These are phyloP conservation scores for Euphorbia neoarborescens DNA, from an alignment of 441 rosid species.

Conservation along the genomic window DNA sequence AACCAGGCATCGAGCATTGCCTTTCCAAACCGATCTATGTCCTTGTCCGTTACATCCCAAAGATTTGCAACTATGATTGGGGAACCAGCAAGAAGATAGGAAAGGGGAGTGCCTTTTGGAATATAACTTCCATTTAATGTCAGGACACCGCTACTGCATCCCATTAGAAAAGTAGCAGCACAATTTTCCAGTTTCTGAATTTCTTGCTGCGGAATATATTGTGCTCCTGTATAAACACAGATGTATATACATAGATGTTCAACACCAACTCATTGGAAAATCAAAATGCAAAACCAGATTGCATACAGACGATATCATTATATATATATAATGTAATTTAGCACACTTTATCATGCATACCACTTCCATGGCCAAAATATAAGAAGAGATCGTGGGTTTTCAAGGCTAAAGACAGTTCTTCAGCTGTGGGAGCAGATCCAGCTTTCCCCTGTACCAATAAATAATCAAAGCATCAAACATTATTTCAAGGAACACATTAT, in stretches of 20 bases:
- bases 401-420: slow-evolving; percentile 66
- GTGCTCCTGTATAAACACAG: slow-evolving; percentile 51
- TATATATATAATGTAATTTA: background rate
- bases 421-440: slow-evolving; percentile 60
- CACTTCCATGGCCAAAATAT: slow-evolving; percentile 92
- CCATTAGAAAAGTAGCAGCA: slow-evolving; percentile 71
- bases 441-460: slow-evolving; percentile 58
- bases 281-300: background rate
- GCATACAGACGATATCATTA: background rate
- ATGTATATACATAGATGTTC: background rate
- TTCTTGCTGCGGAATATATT: slow-evolving; percentile 58
- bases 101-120: slow-evolving; percentile 71
- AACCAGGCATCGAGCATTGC: slow-evolving; percentile 80
- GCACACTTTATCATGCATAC: slow-evolving; percentile 31
- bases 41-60: slow-evolving; percentile 96
- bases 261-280: background rate
- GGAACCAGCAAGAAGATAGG: slow-evolving; percentile 74
- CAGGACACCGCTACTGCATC: slow-evolving; percentile 76
- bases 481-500: background rate
- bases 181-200: slow-evolving; percentile 68
- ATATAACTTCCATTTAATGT: slow-evolving; percentile 60
- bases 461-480: background rate
- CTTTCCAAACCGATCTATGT: slow-evolving; percentile 83
- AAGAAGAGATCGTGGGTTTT: slow-evolving; percentile 76
- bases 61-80: slow-evolving; percentile 76